Percentiles rank a stretch among this genome's conserved stretches.
phyloP scores from a whole-genome alignment of 2,329 filamentous ascomycete species.

The Ceratocystis colombiana region DNA sequence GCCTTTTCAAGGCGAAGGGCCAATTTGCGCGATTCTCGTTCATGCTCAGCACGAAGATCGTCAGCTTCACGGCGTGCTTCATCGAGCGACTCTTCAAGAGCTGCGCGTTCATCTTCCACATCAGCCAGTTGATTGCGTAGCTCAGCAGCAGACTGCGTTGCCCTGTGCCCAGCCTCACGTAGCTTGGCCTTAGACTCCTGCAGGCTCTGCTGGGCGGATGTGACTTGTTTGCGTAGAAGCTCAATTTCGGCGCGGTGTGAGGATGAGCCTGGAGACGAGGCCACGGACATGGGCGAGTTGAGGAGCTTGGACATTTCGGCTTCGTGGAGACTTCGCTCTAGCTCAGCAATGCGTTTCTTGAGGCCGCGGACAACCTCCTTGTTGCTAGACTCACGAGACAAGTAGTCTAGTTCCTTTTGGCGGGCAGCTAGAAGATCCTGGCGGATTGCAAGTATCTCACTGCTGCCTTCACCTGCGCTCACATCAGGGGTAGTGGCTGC shows the following conservation, averaged over 20 bases:
- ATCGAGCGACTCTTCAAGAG: constrained; percentile 49
- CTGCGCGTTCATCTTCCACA: constrained; percentile 49
- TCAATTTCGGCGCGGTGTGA: constrained; percentile 47
- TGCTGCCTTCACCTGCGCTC: constrained; percentile 36
- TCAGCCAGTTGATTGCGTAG: constrained; percentile 47
- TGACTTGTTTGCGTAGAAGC: constrained; percentile 51
- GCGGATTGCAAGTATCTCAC: constrained; percentile 51
- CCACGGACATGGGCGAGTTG: constrained; percentile 8
- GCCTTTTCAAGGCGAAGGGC: constrained; percentile 44
- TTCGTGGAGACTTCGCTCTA: constrained; percentile 59
- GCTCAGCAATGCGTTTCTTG: constrained; percentile 54
- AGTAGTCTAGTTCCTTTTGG: constrained; percentile 54
- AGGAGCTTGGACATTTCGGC: constrained; percentile 43
- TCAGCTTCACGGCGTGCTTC: constrained; percentile 44
- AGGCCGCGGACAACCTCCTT: constrained; percentile 53
- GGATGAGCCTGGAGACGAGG: constrained; percentile 39
- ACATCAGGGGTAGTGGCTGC: constrained; percentile 30
- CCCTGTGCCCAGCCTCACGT: constrained; percentile 43
- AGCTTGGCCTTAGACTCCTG: constrained; percentile 44
- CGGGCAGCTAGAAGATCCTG: constrained; percentile 53
- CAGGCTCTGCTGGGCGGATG: constrained; percentile 48
- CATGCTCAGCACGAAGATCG: constrained; percentile 38
- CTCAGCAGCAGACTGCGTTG: constrained; percentile 36
- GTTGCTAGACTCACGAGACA: constrained; percentile 55
- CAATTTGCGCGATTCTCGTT: constrained; percentile 37